phyloP scores from a whole-genome alignment of 352 stramenopile species.

The Salisapilia sapeloensis region DNA sequence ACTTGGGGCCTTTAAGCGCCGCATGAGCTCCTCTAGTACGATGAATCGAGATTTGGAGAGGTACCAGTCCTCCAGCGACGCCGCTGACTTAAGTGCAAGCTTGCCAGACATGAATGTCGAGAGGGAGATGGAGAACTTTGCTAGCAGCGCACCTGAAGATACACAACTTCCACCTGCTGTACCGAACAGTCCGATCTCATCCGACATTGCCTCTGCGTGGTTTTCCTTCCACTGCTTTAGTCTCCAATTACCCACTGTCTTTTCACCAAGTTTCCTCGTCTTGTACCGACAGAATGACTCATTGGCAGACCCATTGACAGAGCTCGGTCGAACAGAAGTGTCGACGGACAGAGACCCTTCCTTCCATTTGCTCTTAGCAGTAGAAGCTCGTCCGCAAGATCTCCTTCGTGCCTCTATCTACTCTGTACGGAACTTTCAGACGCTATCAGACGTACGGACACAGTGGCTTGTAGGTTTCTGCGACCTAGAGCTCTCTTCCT shows the following conservation, averaged over 20 bases:
- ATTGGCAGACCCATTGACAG: constrained; percentile 15
- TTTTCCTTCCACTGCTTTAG: constrained; percentile 77
- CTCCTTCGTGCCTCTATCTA: constrained; percentile 53
- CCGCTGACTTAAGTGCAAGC: no score
- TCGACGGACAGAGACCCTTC: constrained; percentile 47
- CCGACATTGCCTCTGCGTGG: constrained; percentile 20
- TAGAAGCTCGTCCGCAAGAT: constrained; percentile 30
- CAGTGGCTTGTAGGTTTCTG: constrained; percentile 63
- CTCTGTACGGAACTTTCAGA: constrained; percentile 32
- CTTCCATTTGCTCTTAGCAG: constrained; percentile 62
- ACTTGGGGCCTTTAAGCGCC: no score
- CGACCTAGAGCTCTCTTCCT: constrained; percentile 28
- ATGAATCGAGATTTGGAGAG: no score
- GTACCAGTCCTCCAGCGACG: no score
- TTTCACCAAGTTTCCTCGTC: constrained; percentile 45
- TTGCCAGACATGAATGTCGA: no score
- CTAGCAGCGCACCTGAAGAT: no score
- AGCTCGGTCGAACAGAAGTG: constrained; percentile 65
- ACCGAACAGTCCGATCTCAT: no score
- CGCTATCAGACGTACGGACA: constrained; percentile 36
- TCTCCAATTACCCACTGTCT: constrained; percentile 45
- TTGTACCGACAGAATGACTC: constrained; percentile 32
- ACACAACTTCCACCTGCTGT: no score
- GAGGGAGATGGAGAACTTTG: no score
- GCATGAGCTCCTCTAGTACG: no score